phyloP scores from a whole-genome alignment of 441 rosid genomes.

The Pelargonium exstipulatum region DNA sequence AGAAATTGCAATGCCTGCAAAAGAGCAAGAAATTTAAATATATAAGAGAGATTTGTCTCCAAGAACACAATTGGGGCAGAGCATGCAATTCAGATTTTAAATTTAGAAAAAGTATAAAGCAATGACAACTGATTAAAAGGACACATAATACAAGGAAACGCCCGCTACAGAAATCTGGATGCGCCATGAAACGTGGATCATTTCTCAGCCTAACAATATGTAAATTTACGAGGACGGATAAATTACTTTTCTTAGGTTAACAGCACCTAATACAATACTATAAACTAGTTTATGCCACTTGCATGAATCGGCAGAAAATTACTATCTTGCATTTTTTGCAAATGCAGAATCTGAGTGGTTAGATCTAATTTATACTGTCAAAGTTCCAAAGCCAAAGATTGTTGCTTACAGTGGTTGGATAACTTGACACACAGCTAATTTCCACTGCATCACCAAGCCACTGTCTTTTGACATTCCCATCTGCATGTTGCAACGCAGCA shows the following conservation, averaged over 20 bases:
- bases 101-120: neutral
- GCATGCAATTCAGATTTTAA: neutral
- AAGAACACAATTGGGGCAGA: neutral
- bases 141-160: neutral
- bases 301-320: neutral
- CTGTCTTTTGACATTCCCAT: slow-evolving; percentile 65
- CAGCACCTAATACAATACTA: neutral
- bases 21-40: slow-evolving; percentile 1
- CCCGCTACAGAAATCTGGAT: neutral
- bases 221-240: too few species aligned
- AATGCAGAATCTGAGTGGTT: neutral
- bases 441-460: slow-evolving; percentile 86
- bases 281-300: neutral
- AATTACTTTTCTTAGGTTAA: too few species aligned
- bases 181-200: neutral
- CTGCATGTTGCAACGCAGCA: slow-evolving; percentile 59
- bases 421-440: slow-evolving; percentile 70
- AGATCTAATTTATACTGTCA: slow-evolving; percentile 4
- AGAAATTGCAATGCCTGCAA: slow-evolving; percentile 62
- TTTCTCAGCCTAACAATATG: neutral
- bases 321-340: neutral
- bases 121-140: neutral
- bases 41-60: neutral
- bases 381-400: slow-evolving; percentile 1
- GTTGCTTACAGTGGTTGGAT: slow-evolving; percentile 70